phyloP scores from a whole-genome alignment of 2,329 filamentous ascomycete genomes.

The Xylariaceae sp. region DNA sequence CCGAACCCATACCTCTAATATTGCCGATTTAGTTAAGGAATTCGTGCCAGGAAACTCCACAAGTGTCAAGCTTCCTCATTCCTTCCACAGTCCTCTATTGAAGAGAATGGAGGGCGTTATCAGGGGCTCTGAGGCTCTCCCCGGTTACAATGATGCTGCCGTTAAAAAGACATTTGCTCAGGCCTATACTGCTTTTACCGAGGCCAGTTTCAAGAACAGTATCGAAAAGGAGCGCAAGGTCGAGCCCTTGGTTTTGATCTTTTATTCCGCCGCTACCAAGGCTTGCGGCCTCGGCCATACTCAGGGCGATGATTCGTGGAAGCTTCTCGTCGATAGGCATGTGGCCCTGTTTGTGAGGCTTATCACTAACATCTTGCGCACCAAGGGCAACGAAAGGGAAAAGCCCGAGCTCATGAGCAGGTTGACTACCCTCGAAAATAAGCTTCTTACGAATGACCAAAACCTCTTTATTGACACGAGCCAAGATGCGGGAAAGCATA shows the following conservation, averaged over 20 bases:
- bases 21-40: slow-evolving; percentile 84
- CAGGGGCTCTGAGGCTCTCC: slow-evolving; percentile 73
- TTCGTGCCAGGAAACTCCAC: slow-evolving; percentile 53
- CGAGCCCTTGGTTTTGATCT: slow-evolving; percentile 89
- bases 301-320: slow-evolving; percentile 81
- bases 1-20: slow-evolving; percentile 61
- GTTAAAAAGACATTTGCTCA: slow-evolving; percentile 93
- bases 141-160: slow-evolving; percentile 82
- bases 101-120: slow-evolving; percentile 78
- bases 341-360: slow-evolving; percentile 90
- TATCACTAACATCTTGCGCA: slow-evolving; percentile 70
- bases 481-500: slow-evolving; percentile 56
- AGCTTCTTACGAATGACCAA: slow-evolving; percentile 89
- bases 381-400: slow-evolving; percentile 70
- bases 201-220: slow-evolving; percentile 77
- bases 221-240: slow-evolving; percentile 92
- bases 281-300: slow-evolving; percentile 69
- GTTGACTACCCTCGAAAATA: slow-evolving; percentile 79
- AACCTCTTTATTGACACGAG: slow-evolving; percentile 65
- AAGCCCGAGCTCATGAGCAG: slow-evolving; percentile 76
- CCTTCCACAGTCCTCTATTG: slow-evolving; percentile 47
- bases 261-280: slow-evolving; percentile 91
- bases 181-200: slow-evolving; percentile 89
- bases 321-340: slow-evolving; percentile 86
- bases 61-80: slow-evolving; percentile 52